Conservation (phyloP, 768 basidiomycete species). For the Gymnopilus junonius region DNA sequence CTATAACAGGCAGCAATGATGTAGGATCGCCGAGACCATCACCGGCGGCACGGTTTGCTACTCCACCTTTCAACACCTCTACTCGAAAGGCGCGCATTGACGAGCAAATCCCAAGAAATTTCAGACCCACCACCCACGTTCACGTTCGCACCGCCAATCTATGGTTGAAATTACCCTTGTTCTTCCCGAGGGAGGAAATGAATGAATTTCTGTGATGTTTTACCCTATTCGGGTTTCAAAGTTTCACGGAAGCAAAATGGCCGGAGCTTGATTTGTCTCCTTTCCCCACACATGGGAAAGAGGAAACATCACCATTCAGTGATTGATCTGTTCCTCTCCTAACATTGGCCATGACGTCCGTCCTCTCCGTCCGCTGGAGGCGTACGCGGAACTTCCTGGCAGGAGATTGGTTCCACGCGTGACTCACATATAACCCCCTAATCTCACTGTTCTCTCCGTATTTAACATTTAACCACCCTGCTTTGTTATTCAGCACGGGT, state of each 20-base stretch:
- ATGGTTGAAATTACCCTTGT: neutral
- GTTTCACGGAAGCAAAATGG: neutral
- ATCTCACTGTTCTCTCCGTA: neutral
- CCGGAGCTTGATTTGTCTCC: slow-evolving; percentile 17
- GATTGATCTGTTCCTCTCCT: neutral
- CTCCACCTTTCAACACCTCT: neutral
- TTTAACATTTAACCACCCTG: neutral
- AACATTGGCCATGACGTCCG: slow-evolving; percentile 9
- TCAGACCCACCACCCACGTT: no score
- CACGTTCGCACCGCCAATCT: neutral
- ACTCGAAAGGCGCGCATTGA: no score
- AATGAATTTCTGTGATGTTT: neutral
- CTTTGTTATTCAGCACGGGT: slow-evolving; percentile 7
- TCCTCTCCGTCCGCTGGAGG: slow-evolving; percentile 2
- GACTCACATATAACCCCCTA: neutral
- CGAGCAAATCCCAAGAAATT: neutral
- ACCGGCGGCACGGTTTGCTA: no score
- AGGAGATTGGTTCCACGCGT: neutral
- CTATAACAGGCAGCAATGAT: slow-evolving; percentile 1
- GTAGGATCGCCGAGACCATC: neutral
- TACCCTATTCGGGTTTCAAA: neutral
- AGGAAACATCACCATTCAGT: slow-evolving; percentile 3
- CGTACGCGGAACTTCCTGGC: slow-evolving; percentile 1
- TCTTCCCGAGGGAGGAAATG: neutral
- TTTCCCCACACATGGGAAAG: slow-evolving; percentile 10